Evolutionary conservation across 352 stramenopile genomes (phyloP).

Genomic region (Blastocystis hominis): DNA sequence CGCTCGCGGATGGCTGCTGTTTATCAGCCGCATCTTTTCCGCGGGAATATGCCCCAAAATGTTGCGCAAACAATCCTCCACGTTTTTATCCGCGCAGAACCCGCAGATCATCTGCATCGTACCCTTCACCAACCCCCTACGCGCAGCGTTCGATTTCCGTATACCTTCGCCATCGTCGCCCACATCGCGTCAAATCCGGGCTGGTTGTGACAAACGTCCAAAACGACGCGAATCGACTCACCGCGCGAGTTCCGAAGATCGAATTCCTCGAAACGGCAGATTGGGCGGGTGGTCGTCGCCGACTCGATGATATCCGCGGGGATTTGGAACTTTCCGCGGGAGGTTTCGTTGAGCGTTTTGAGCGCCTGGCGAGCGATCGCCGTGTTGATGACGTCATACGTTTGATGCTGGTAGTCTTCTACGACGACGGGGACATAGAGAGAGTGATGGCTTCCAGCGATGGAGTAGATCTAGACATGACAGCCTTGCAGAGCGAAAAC

Average conservation of each 20-base stretch:
- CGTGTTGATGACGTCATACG: slow-evolving; percentile 37
- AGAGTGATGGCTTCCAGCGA: slow-evolving; percentile 45
- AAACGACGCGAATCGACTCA: slow-evolving; percentile 3
- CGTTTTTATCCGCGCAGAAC: slow-evolving; percentile 57
- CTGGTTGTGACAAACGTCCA: slow-evolving; percentile 53
- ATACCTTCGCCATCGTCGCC: background rate
- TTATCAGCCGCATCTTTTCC: slow-evolving; percentile 7
- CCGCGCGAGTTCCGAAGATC: slow-evolving; percentile 5
- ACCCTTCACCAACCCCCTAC: background rate
- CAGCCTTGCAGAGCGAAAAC: background rate
- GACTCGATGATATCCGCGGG: background rate
- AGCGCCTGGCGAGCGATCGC: slow-evolving; percentile 22
- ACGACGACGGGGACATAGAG: slow-evolving; percentile 35
- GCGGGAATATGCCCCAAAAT: slow-evolving; percentile 9
- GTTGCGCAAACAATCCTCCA: slow-evolving; percentile 21
- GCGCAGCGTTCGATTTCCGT: background rate
- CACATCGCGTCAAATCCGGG: slow-evolving; percentile 41
- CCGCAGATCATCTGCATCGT: slow-evolving; percentile 42
- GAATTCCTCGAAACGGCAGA: slow-evolving; percentile 58
- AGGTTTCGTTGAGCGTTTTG: slow-evolving; percentile 11
- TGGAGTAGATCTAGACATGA: slow-evolving; percentile 31
- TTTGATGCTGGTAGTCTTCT: slow-evolving; percentile 15
- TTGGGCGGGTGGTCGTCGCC: background rate
- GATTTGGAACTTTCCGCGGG: background rate
- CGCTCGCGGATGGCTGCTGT: slow-evolving; percentile 46